phyloP scores from a whole-genome alignment of 2,329 filamentous ascomycete species.

The Aspergillus fischeri region DNA sequence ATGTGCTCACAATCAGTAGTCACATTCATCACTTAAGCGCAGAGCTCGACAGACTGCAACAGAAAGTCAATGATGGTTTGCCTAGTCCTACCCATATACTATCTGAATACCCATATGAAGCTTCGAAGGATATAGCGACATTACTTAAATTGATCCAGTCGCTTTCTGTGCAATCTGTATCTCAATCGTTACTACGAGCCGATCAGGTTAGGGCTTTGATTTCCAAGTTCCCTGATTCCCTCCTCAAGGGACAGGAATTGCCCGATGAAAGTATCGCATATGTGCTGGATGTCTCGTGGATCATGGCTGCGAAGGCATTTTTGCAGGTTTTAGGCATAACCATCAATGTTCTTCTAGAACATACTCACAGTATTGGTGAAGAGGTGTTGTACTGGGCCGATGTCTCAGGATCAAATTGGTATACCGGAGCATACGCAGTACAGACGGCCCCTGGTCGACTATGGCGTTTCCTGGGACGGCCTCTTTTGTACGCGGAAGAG shows the following conservation, averaged over 20 bases:
- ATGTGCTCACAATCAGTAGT: conserved; percentile 29
- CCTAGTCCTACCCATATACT: background rate
- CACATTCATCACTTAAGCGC: conserved; percentile 55
- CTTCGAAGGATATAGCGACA: conserved; percentile 37
- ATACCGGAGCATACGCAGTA: conserved; percentile 75
- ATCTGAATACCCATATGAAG: conserved; percentile 21
- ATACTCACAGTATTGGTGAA: conserved; percentile 77
- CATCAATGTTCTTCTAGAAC: conserved; percentile 70
- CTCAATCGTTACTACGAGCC: conserved; percentile 58
- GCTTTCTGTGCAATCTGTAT: conserved; percentile 65
- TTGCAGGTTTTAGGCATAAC: conserved; percentile 85
- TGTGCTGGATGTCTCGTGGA: conserved; percentile 81
- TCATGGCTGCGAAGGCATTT: conserved; percentile 84
- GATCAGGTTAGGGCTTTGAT: conserved; percentile 60
- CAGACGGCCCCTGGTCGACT: conserved; percentile 78
- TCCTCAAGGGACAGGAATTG: conserved; percentile 9
- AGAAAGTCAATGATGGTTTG: conserved; percentile 28
- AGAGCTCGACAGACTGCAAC: conserved; percentile 55
- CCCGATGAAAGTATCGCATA: conserved; percentile 44
- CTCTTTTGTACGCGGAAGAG: conserved; percentile 48
- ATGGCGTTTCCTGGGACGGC: conserved; percentile 65
- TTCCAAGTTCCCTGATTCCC: conserved; percentile 38
- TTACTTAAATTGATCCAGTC: conserved; percentile 66
- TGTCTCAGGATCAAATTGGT: conserved; percentile 71
- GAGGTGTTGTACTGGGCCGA: conserved; percentile 97